Base-by-base conservation (phyloP, 805 yeast genomes). In the Cyberlindnera euphorbiiphila region DNA sequence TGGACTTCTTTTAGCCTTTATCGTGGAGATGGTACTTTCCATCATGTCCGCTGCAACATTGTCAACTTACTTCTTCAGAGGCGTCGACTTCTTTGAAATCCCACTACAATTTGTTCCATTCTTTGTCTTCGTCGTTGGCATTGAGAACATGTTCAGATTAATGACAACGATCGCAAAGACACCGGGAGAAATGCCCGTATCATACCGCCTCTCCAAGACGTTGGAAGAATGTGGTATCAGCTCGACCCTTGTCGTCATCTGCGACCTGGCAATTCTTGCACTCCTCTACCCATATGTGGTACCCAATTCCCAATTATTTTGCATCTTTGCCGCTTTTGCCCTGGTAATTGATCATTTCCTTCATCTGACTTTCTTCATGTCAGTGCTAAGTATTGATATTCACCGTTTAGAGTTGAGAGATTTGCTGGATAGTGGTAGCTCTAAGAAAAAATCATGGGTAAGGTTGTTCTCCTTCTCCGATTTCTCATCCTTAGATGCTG, bases 341-440 rank as follows among this genome's bases (percentile, higher is more conserved):
- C 47, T 83, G n/a, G 20, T 74, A 2, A 57, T 80, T 26, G 85
- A 82, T 45, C 82, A 76, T 51, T 39, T 71, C 5, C 60, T 85
- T 25, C 86, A 80, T 46, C 53, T 77, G 33, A 74, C 89, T 1
- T 85, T 68, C 56, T 73, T 84, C 41, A 64, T 78, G 2, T 77
- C 87, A 0, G 75, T 84, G 2, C 61, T 85, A 21, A 69, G 81
- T 13, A 72, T 85, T 25, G 95, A 86, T 60, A 61, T 79, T 21
- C 71, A 79, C 32, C 67, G 86, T 37, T 56, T 72, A 19, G 89
- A 81, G 47, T 65, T 81, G 13, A 72, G 72, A 12, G 86, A 79
- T 42, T 54, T 78, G 10, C 53, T 74, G 8, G 47, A 44, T 23
- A 38, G 34, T 8, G 17, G 19, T 12, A 32, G 29, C 7, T 40